phyloP scores from a whole-genome alignment of 116 monocot genomes.

The Iris pallida region DNA sequence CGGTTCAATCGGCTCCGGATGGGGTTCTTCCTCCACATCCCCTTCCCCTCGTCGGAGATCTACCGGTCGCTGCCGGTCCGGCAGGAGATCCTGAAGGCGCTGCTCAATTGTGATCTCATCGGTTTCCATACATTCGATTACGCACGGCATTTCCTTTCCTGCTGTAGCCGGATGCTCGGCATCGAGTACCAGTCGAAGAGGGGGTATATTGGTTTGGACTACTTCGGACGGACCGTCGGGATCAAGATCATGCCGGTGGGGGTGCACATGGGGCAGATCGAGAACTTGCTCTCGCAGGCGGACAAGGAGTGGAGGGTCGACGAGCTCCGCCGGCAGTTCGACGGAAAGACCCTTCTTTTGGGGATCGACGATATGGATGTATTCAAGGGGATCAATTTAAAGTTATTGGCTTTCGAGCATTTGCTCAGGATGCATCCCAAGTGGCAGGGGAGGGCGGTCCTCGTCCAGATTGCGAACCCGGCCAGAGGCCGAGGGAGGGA shows the following conservation, averaged over 20 bases:
- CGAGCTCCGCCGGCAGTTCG: conserved; percentile 25
- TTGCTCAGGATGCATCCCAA: conserved; percentile 38
- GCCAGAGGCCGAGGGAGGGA: conserved; percentile 57
- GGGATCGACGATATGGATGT: conserved; percentile 71
- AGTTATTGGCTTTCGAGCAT: conserved; percentile 62
- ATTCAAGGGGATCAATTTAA: conserved; percentile 75
- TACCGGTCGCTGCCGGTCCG: conserved; percentile 51
- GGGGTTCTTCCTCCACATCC: conserved; percentile 63
- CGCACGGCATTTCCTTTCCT: conserved; percentile 66
- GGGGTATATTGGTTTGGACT: conserved; percentile 59
- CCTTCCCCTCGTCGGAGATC: conserved; percentile 71
- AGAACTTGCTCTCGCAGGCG: conserved; percentile 12
- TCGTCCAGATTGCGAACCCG: conserved; percentile 74
- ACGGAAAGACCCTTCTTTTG: conserved; percentile 41
- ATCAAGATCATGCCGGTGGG: conserved; percentile 66
- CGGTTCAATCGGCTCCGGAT: conserved; percentile 36
- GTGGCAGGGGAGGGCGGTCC: conserved; percentile 26
- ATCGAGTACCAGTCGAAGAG: conserved; percentile 57
- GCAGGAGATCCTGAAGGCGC: conserved; percentile 47
- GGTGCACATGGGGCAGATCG: conserved; percentile 47
- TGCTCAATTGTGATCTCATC: conserved; percentile 61
- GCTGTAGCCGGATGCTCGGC: conserved; percentile 63
- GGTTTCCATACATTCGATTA: conserved; percentile 82
- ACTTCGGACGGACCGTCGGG: conserved; percentile 58
- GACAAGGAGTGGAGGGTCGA: conserved; percentile 19